A percentile compares a stretch with the other conserved stretches of the same genome.
Conservation (phyloP, 1,284 basidiomycete genomes). For the Rhodotorula sp. region DNA sequence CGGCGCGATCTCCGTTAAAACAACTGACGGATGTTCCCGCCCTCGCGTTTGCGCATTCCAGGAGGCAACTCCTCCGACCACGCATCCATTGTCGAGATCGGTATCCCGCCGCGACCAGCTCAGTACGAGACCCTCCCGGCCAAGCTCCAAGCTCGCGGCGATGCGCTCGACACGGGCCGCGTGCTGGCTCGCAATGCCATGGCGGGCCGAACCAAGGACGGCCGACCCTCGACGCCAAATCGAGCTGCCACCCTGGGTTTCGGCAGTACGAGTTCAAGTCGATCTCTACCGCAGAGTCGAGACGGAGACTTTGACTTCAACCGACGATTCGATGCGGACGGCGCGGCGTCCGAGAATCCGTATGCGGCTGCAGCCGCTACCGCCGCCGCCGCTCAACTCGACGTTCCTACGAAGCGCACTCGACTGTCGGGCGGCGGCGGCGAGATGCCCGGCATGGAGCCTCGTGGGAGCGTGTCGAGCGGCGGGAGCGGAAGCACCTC, state of each 20-base stretch:
- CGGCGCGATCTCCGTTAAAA: neutral
- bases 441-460: neutral
- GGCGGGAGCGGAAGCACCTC: neutral
- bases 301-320: neutral
- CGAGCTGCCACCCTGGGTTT: conserved; percentile 1
- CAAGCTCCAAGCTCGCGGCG: conserved; percentile 42
- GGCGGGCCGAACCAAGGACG: conserved; percentile 1
- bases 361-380: no score
- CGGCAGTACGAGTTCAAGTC: no score
- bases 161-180: conserved; percentile 20
- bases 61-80: conserved; percentile 15
- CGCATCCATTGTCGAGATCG: conserved; percentile 1
- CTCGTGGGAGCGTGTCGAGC: conserved; percentile 9
- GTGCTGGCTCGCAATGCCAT: conserved; percentile 4
- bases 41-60: neutral
- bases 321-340: no score
- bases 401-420: neutral
- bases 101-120: conserved; percentile 2
- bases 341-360: no score
- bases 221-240: conserved; percentile 3
- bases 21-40: neutral
- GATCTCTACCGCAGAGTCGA: no score
- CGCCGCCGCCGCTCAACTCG: neutral
- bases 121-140: conserved; percentile 34
- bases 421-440: neutral